Conservation (phyloP, 2,329 filamentous ascomycete species). For the Alternaria angustiovoidea region DNA sequence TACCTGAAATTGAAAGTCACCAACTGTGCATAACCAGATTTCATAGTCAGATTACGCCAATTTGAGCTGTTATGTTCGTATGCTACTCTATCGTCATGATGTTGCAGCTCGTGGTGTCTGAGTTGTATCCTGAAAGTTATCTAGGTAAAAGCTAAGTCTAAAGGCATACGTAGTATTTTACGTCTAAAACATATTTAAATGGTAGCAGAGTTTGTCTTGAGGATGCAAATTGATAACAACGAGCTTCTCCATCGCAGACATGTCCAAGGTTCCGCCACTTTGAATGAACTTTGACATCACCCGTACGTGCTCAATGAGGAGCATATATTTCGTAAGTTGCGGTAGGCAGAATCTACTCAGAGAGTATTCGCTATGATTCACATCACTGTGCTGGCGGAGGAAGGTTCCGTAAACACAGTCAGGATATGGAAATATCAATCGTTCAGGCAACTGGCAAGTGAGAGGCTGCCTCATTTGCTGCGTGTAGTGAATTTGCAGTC, state of each 20-base stretch:
- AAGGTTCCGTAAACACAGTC: neutral
- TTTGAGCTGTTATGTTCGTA: too few relatives aligned
- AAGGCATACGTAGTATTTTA: neutral
- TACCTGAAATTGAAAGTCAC: too few relatives aligned
- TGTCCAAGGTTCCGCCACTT: neutral
- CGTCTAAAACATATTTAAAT: too few relatives aligned
- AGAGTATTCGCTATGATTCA: neutral
- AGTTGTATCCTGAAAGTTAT: neutral
- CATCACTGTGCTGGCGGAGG: neutral
- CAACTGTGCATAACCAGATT: too few relatives aligned
- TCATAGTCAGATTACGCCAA: too few relatives aligned
- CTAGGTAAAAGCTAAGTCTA: neutral
- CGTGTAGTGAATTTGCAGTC: conserved; percentile 16
- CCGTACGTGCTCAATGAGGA: neutral
- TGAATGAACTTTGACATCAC: neutral
- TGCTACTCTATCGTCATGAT: too few relatives aligned
- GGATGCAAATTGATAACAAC: neutral
- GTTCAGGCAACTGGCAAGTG: neutral
- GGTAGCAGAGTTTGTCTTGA: neutral
- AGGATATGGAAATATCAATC: neutral
- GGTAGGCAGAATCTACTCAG: neutral
- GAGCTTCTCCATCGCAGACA: neutral
- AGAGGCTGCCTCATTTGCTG: neutral
- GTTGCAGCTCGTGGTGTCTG: neutral
- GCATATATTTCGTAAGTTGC: neutral